These are phyloP conservation scores for Talaromyces sp. DNA, from an alignment of 2,329 filamentous ascomycete species.

Conservation along the genomic window DNA sequence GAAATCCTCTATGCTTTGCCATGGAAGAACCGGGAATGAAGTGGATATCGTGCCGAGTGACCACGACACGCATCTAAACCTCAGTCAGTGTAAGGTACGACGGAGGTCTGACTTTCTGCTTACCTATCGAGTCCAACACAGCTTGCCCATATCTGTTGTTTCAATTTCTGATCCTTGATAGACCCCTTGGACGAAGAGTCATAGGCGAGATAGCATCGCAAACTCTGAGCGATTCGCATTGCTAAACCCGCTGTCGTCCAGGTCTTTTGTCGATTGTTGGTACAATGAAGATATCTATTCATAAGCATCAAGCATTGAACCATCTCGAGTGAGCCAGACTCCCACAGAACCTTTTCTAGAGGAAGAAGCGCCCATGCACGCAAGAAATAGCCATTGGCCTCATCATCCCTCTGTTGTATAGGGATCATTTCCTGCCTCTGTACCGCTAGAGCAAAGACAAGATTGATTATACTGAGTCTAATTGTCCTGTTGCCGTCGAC, in stretches of 20 bases:
- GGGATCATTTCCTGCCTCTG: constrained; percentile 20
- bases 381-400: constrained; percentile 20
- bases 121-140: constrained; percentile 23
- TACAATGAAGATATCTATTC: constrained; percentile 24
- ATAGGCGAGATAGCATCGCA: constrained; percentile 17
- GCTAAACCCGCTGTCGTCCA: constrained; percentile 23
- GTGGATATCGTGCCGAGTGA: constrained; percentile 21
- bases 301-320: constrained; percentile 23
- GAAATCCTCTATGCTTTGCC: background rate
- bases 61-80: constrained; percentile 23
- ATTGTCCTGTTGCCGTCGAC: background rate
- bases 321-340: constrained; percentile 19
- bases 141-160: constrained; percentile 20
- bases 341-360: constrained; percentile 20
- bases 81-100: background rate
- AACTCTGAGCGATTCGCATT: constrained; percentile 21
- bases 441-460: constrained; percentile 21
- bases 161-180: constrained; percentile 4
- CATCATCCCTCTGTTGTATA: constrained; percentile 14
- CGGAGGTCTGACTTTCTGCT: background rate
- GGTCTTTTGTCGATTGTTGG: constrained; percentile 22
- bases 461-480: constrained; percentile 19
- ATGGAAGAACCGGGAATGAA: constrained; percentile 15
- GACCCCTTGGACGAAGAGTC: constrained; percentile 4
- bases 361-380: constrained; percentile 21